Percentiles rank a stretch among this genome's conserved stretches.
phyloP scores from a whole-genome alignment of 2,329 filamentous ascomycete species.

The Xylariaceae sp. region DNA sequence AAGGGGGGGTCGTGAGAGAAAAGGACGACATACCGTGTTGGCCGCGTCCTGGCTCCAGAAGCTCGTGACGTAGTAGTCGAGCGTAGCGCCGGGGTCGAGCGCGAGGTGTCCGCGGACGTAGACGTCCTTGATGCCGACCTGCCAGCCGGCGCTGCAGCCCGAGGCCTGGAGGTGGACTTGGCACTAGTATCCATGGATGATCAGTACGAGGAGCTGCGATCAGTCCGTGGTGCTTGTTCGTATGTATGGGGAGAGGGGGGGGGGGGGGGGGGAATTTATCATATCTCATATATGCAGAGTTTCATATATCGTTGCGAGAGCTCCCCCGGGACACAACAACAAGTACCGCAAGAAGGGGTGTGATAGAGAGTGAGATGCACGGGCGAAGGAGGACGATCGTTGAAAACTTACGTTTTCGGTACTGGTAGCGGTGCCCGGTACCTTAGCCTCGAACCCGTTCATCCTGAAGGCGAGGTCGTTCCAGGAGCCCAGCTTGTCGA shows the following conservation, averaged over 20 bases:
- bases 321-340: no score
- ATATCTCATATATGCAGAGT: no score
- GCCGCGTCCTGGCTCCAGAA: constrained; percentile 34
- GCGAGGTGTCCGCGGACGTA: constrained; percentile 28
- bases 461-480: constrained; percentile 26
- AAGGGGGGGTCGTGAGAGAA: no score
- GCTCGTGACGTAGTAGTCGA: constrained; percentile 31
- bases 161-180: constrained; percentile 30
- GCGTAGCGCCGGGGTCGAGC: constrained; percentile 27
- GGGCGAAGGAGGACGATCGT: no score
- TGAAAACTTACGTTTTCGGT: background rate
- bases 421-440: background rate
- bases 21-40: constrained; percentile 24
- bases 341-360: no score
- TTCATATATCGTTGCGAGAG: no score
- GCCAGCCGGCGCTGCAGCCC: constrained; percentile 32
- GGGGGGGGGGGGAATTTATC: constrained; percentile 9
- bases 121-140: constrained; percentile 32
- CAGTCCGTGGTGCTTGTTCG: no score
- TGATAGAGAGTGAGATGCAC: no score
- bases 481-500: constrained; percentile 27
- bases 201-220: no score
- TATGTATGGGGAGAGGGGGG: no score
- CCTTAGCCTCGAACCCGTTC: constrained; percentile 22
- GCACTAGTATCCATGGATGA: no score